Conservation (phyloP, 345 rosid species). For the Eucalyptus curtisii region DNA sequence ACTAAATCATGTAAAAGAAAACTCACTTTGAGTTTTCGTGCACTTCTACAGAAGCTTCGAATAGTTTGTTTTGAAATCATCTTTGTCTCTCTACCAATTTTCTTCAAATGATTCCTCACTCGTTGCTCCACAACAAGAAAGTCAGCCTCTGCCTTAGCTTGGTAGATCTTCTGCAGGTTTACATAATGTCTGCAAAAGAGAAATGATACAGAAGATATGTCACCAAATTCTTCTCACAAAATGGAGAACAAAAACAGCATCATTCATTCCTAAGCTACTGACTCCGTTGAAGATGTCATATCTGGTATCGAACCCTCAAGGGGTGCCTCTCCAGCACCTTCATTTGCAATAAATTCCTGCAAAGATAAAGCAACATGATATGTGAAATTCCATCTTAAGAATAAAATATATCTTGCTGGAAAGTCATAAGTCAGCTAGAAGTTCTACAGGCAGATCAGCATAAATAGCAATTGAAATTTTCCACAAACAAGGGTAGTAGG, state of each 20-base stretch:
- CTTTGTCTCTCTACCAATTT: constrained; percentile 59
- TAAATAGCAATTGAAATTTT: not conserved
- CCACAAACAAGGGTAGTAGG: not conserved
- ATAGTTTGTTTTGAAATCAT: constrained; percentile 57
- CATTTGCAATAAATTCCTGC: constrained; percentile 81
- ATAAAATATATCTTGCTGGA: not conserved
- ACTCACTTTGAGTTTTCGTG: constrained; percentile 80
- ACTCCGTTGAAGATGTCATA: constrained; percentile 99
- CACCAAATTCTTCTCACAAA: not conserved
- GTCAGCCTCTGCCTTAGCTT: constrained; percentile 91
- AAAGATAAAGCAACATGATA: not conserved
- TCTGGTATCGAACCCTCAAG: constrained; percentile 99
- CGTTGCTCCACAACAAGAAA: constrained; percentile 60
- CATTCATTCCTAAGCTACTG: constrained; percentile 9
- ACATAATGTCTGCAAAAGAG: constrained; percentile 61
- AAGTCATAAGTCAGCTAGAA: not conserved
- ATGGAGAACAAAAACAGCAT: not conserved
- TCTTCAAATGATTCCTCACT: constrained; percentile 47
- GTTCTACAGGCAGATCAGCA: not conserved
- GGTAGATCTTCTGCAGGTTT: constrained; percentile 78
- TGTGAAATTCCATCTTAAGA: not conserved
- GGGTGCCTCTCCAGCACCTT: constrained; percentile 89
- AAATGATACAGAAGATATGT: not conserved
- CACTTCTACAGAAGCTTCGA: constrained; percentile 77
- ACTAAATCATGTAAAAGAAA: not conserved